phyloP scores from a whole-genome alignment of 306 rosid genomes.

The Luffa aegyptiaca region DNA sequence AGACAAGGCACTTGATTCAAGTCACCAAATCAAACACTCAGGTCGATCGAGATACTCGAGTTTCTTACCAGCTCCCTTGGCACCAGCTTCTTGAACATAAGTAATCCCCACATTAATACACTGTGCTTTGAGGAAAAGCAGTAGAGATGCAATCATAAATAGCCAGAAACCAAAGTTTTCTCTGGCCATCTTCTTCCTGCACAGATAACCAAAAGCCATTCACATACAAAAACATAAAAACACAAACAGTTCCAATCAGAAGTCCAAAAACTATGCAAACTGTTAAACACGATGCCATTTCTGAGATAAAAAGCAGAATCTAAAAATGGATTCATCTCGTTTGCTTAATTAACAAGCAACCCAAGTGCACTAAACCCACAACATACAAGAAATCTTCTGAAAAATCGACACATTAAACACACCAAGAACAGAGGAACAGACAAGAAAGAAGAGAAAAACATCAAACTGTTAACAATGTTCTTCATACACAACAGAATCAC shows the following conservation, averaged over 20 bases:
- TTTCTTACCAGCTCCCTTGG: conserved; percentile 86
- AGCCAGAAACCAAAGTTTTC: conserved; percentile 36
- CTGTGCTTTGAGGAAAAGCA: conserved; percentile 33
- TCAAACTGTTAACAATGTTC: not conserved
- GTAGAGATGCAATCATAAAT: conserved; percentile 25
- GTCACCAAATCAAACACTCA: not conserved
- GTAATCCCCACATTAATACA: conserved; percentile 58
- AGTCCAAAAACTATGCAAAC: not conserved
- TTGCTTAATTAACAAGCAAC: not conserved
- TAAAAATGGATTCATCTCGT: not conserved
- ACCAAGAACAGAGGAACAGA: not conserved
- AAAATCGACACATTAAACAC: not conserved
- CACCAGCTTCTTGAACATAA: conserved; percentile 43
- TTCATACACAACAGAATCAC: not conserved
- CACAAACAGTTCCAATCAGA: not conserved
- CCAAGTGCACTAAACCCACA: not conserved
- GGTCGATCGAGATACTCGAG: not conserved
- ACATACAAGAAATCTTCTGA: not conserved
- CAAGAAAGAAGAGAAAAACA: not conserved
- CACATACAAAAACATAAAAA: not conserved
- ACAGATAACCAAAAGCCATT: conserved; percentile 4
- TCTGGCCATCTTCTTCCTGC: conserved; percentile 47
- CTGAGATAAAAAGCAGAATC: not conserved
- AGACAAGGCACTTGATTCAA: not conserved
- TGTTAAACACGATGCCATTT: not conserved